Evolutionary conservation across 176 grass and related monocot genomes (phyloP), one percentile per base, ranked within the genome.

Genomic region (Bromus sterilis): DNA sequence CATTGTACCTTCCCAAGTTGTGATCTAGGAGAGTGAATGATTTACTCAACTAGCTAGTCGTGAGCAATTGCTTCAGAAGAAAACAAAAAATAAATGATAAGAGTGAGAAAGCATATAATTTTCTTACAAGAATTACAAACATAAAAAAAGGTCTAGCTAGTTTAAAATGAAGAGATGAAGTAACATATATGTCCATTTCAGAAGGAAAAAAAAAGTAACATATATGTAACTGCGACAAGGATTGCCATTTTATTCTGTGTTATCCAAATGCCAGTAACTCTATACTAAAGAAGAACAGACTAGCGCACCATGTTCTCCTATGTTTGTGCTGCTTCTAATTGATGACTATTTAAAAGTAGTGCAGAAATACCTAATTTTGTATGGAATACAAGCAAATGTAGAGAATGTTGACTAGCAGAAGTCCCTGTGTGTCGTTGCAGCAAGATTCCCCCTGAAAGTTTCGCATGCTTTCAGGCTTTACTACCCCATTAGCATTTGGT

Each of bases 401-500:
- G 11, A 66, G 57, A 82, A 66, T 78, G 73, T 82, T 89, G 71
- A 89, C 82, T 25, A 13, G 25, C 64, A 89, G 56, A 85, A 82
- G 64, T 49, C 26, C 25, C 56, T 4, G 33, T 34, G 18, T 18
- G 37, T 78, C 80, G 70, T 70, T 11, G 26, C 13, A 40, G 26
- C 71, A 79, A 64, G 70, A 56, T 18, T 67, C 36, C 13, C 57
- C 1, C 30, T 2, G n/a, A 81, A 76, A 80, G 61, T 36, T 85
- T 32, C 2, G 82, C 87, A 33, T 71, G 28, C 56, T 28, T 71
- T 44, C 76, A 10, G 72, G 72, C 56, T 82, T 83, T 77, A 28
- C 14, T 0, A 31, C 35, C 32, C 68, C 87, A 80, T 89, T 75
- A 7, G 36, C 87, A 68, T 89, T 59, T 33, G 44, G n/a, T 65